Base-by-base conservation (phyloP, 768 basidiomycete species). In the Mycena albidolilacea region DNA sequence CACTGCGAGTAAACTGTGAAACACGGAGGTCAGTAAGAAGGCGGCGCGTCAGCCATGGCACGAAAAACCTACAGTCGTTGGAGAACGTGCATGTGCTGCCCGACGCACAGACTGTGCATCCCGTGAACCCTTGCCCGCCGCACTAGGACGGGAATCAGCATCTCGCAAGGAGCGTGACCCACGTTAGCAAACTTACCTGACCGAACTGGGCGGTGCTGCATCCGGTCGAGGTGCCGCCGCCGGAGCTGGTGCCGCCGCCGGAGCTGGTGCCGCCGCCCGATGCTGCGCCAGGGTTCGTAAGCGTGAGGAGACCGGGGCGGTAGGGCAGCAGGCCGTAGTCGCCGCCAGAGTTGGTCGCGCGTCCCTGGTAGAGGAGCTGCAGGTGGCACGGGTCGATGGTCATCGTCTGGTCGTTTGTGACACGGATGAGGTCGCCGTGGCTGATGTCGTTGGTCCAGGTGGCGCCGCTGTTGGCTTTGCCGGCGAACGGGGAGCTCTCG, bases 371-470 rank as follows among this genome's bases (percentile, higher is more conserved):
- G 7, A 76, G 69, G 39, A 74, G 57, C 55, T 69, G 75, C 62
- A 73, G 41, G 55, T 73, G 37, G 64, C 75, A 76, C 38, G 68
- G 72, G 69, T 65, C 59, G 61, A 76, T 60, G 30, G 68, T 57
- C 65, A 70, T 63, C 17, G 75, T 76, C 72, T 76, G 69, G 69
- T 76, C 75, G 46, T 50, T 48, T 6, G 58, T 74, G 37, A 17
- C 39, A 8, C 75, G 72, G 12, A 76, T 76, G 21, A 70, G 30
- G 64, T 76, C 75, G 30, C 75, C 75, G 57, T 64, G 57, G 62
- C 72, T 73, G 65, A 76, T 76, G 50, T 76, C 75, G 30, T 70
- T 60, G 46, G 72, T 73, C 75, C 75, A 76, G 5, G 72, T 64
- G 19, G 72, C 64, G 15, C 72, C 72, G 66, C 67, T 74, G 62